Evolutionary conservation across 164 flowering plant genomes (phyloP), one percentile per base, ranked within the genome.

Genomic region (Echeveria elegans): DNA sequence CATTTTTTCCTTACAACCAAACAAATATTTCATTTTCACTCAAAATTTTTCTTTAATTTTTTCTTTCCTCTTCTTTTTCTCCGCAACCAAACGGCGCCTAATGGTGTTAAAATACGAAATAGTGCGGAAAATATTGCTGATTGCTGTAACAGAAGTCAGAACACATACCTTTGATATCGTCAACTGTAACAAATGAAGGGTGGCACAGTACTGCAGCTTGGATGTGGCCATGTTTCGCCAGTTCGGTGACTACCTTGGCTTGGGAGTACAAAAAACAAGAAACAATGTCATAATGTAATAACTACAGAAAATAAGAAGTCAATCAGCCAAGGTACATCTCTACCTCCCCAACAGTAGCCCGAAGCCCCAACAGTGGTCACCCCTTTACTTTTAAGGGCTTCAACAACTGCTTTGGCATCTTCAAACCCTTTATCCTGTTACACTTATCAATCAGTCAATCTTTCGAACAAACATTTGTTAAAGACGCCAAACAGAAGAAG

Each of bases 191-290:
- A 64, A 66, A 60, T 0, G 83, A 68, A 37, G 95, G 95, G 73
- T 90, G 97, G 9, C 81, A 68, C 41, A 87, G 71, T 30, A 85
- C 95, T 24, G 80, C 91, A 74, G 90, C 92, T 70, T 87, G 79
- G 48, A 89, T 81, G 19, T 66, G 67, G 45, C 65, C 77, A 18
- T 66, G 19, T 74, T 87, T 84, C 29, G 81, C 82, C 32, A 91
- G 83, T 50, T 80, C 77, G 28, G 78, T 88, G 18, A 83, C 90
- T 29, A 85, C 90, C 76, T 88, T 85, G 45, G 82, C 93, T 87
- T 43, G 1, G 32, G 61, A 56, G 28, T 29, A 58, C 50, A 48
- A 67, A 48, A 67, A 58, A 45, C 11, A 18, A 75, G 65, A 36
- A 59, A 47, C 19, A 18, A 53, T n/a, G 28, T 29, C 34, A 37